A percentile compares a stretch with the other conserved stretches of the same genome.
phyloP scores from a whole-genome alignment of 2,329 filamentous ascomycete species.

The Monosporascus sp. region DNA sequence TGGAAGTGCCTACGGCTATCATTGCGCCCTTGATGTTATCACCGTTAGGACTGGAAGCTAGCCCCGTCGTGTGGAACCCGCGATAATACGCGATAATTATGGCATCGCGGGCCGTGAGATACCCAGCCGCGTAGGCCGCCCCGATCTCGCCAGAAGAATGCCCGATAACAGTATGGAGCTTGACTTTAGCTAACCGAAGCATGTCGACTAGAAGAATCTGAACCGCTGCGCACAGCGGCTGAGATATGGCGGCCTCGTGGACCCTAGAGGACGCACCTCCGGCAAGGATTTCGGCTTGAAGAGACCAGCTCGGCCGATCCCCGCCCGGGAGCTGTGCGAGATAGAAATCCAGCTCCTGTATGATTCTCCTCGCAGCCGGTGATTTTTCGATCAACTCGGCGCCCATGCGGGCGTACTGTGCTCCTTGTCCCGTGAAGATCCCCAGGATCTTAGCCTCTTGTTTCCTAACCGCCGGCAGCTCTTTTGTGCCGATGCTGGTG shows the following conservation, averaged over 20 bases:
- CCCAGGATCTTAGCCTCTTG: slow-evolving; percentile 13
- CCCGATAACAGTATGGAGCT: slow-evolving; percentile 34
- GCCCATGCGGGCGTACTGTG: slow-evolving; percentile 25
- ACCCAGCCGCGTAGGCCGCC: slow-evolving; percentile 44
- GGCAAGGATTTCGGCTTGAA: slow-evolving; percentile 20
- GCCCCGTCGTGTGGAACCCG: too few species aligned
- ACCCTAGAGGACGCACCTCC: too few species aligned
- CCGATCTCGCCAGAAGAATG: slow-evolving; percentile 48
- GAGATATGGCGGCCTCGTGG: too few species aligned
- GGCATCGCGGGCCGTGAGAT: slow-evolving; percentile 31
- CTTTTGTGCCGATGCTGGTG: too few species aligned
- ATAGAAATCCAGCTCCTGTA: slow-evolving; percentile 16
- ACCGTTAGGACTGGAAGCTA: too few species aligned
- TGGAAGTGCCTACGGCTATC: slow-evolving; percentile 34
- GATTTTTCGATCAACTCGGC: slow-evolving; percentile 9
- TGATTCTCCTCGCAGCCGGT: not conserved
- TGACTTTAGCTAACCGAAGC: slow-evolving; percentile 25
- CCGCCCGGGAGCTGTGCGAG: slow-evolving; percentile 12
- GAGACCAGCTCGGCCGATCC: slow-evolving; percentile 21
- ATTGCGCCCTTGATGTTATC: slow-evolving; percentile 41
- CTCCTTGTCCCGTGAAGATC: slow-evolving; percentile 23
- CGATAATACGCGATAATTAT: too few species aligned
- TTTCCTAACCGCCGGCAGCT: too few species aligned
- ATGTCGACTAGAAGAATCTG: slow-evolving; percentile 25
- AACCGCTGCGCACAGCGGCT: slow-evolving; percentile 27